Evolutionary conservation across 371 early-diverging fungal genomes (phyloP), one percentile per base, ranked within the genome.

Genomic region (Apophysomyces trapeziformis): DNA sequence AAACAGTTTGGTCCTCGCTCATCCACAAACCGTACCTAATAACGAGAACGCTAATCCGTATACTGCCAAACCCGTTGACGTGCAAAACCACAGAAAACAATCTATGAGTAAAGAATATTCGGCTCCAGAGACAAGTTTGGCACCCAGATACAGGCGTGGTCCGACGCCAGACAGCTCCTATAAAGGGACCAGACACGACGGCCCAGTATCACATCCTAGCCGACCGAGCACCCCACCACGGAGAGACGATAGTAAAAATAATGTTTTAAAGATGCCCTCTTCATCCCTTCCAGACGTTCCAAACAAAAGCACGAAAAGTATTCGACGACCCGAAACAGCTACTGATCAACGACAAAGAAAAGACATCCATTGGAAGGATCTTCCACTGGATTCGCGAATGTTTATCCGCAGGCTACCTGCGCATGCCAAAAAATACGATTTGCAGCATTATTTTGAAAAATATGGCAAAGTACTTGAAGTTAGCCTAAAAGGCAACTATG

Each of bases 381-480:
- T 50, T 21, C 54, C 54, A 21, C 11, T 21, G 21, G 54, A 50
- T 50, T 50, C 54, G 21, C 54, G 54, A 50, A 50, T 50, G 54
- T 50, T 50, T 11, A 50, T 50, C 9, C 54, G 54, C n/a, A 50
- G 54, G 21, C 21, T 50, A 11, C 54, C 54, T 18, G 18, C 54
- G 21, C 54, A 50, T 11, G 21, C 21, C 32, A 50, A 26, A 21
- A 50, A 26, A 50, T 32, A 21, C 8, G 54, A 50, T 21, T 21
- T 50, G n/a, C 9, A 16, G 11, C 54, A 67, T 21, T 41, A 57
- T 18, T 67, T 67, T 43, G 41, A 60, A 38, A 57, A 61, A 36
- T 67, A 61, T 43, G 67, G 67, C 21, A 39, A 61, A 14, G 57
- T 67, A 21, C 12, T 54, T 14, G 67, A 67, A 39, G 61, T 67